Evolutionary conservation across 352 stramenopile species (phyloP).

Genomic region (Globisporangium megalacanthum): DNA sequence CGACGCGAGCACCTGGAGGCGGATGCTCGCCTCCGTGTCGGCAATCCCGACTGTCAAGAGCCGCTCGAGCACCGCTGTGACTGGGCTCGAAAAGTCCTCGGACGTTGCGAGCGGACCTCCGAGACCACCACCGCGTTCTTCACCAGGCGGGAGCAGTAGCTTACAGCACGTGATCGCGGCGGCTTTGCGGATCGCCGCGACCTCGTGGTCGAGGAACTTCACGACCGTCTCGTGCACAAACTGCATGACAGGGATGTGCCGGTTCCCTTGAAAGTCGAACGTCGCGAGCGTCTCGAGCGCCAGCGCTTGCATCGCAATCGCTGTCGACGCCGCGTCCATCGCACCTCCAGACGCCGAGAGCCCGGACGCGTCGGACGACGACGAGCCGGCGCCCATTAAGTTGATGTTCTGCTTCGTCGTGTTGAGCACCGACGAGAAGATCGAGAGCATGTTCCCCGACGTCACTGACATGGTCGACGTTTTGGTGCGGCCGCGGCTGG

Average conservation of each 20-base stretch:
- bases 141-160: slow-evolving; percentile 60
- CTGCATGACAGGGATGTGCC: slow-evolving; percentile 82
- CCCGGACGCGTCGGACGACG: slow-evolving; percentile 33
- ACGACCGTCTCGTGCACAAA: slow-evolving; percentile 86
- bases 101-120: slow-evolving; percentile 51
- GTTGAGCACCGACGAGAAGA: slow-evolving; percentile 59
- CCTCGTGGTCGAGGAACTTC: slow-evolving; percentile 85
- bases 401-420: slow-evolving; percentile 38
- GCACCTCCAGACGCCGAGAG: slow-evolving; percentile 16
- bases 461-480: slow-evolving; percentile 65
- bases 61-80: slow-evolving; percentile 73
- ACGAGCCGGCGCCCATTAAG: slow-evolving; percentile 15
- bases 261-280: slow-evolving; percentile 85
- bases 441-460: slow-evolving; percentile 62
- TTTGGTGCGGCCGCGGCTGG: slow-evolving; percentile 65
- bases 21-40: slow-evolving; percentile 82
- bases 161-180: slow-evolving; percentile 87
- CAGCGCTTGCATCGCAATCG: slow-evolving; percentile 79
- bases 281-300: slow-evolving; percentile 80
- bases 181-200: slow-evolving; percentile 78
- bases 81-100: slow-evolving; percentile 65
- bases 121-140: slow-evolving; percentile 38
- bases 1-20: slow-evolving; percentile 71
- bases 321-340: slow-evolving; percentile 35
- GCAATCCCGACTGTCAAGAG: slow-evolving; percentile 82